Conservation (phyloP, 495 filamentous ascomycete genomes). For the Lasiosphaeriaceae sp. region DNA sequence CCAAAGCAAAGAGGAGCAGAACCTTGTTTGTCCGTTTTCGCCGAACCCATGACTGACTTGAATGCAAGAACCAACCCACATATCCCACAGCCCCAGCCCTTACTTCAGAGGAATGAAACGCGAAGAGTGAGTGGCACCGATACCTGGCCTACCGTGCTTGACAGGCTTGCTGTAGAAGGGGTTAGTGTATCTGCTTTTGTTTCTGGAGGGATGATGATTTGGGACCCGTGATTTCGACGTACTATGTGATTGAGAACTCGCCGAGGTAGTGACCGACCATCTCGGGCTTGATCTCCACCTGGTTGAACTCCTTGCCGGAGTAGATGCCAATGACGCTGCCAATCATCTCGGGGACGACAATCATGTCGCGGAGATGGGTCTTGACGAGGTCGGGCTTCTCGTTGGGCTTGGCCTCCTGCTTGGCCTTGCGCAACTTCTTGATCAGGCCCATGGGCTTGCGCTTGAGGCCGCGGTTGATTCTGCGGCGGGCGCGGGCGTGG, state of each 20-base stretch:
- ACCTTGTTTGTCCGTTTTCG: slow-evolving; percentile 34
- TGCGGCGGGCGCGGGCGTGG: slow-evolving; percentile 94
- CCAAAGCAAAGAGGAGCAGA: slow-evolving; percentile 24
- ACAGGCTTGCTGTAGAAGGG: slow-evolving; percentile 80
- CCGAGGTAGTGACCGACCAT: slow-evolving; percentile 99
- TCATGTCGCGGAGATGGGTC: slow-evolving; percentile 99
- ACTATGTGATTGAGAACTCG: slow-evolving; percentile 99
- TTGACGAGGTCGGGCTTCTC: slow-evolving; percentile 99
- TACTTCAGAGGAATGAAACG: slow-evolving; percentile 99
- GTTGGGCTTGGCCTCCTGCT: slow-evolving; percentile 99
- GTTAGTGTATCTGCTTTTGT: slow-evolving; percentile 20
- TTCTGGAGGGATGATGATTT: slow-evolving; percentile 8
- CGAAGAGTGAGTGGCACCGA: slow-evolving; percentile 99
- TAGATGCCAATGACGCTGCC: slow-evolving; percentile 97
- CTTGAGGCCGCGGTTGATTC: slow-evolving; percentile 99
- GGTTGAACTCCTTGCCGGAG: slow-evolving; percentile 99
- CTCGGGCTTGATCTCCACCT: slow-evolving; percentile 99
- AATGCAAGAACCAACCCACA: slow-evolving; percentile 37
- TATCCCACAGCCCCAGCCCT: slow-evolving; percentile 39
- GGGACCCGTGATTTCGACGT: slow-evolving; percentile 41
- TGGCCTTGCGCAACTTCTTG: slow-evolving; percentile 99
- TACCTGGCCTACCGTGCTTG: slow-evolving; percentile 99
- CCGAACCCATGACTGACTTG: slow-evolving; percentile 37
- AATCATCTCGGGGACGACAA: slow-evolving; percentile 99
- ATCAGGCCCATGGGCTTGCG: slow-evolving; percentile 99